Base-by-base conservation (phyloP, 495 filamentous ascomycete species). In the Ramalina peruviana region DNA sequence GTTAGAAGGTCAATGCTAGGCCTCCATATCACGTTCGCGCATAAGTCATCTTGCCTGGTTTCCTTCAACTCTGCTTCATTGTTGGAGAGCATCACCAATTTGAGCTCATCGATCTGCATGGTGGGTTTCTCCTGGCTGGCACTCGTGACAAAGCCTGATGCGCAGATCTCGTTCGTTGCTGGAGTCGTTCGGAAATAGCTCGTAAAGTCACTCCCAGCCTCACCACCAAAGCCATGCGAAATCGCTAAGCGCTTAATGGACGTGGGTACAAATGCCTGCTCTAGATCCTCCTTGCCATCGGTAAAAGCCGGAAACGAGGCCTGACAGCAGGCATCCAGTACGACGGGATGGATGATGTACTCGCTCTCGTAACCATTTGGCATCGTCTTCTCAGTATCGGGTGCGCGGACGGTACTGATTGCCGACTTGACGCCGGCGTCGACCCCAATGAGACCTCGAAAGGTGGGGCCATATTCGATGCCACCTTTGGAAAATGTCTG, bases 401-500 rank as follows among this genome's bases (percentile, higher is more conserved):
- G 49, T 38, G 20, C 43, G 0, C 20, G 36, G 5, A 54, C 37
- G 26, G 27, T 41, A 4, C 21, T 39, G 1, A 47, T 33, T 15
- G 43, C 48, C 12, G 23, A 42, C 17, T 48, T 45, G 17, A 43
- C 60, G 12, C 36, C 46, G 9, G 53, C 52, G 33, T 33, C 30
- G 5, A 33, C 5, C 30, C 30, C 30, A 33, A 33, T 11, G 7
- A 33, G 30, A 33, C 30, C 30, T 33, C 30, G 30, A 33, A 33
- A 69, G 27, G 46, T 65, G 67, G 60, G 57, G 0, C 67, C 65
- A 41, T 70, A 72, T 7, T 62, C 60, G 6, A 68, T 49, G 0
- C 70, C 70, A 13, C 60, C 10, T 3, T 30, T 48, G 5, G 43
- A 26, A 15, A 73, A 58, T 1, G 45, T 36, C 2, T 56, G 23